Percentiles rank a stretch among this genome's conserved stretches.
Evolutionary conservation across 2,329 filamentous ascomycete genomes (phyloP).

Genomic region (Colletotrichum viniferum): DNA sequence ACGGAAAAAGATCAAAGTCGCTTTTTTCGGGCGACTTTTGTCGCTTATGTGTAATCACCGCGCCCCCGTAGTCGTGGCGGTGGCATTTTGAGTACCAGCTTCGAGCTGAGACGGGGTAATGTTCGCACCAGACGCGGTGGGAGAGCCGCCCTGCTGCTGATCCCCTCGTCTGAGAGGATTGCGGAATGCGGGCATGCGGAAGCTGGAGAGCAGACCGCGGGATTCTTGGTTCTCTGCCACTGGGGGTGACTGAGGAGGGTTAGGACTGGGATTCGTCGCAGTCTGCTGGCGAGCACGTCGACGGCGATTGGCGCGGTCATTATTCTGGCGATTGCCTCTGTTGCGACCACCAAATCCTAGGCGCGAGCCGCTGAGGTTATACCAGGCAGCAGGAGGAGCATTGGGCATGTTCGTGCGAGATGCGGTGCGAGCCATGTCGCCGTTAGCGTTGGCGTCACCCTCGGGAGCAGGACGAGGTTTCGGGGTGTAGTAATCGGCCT

Average conservation of each 20-base stretch:
- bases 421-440: conserved; percentile 39
- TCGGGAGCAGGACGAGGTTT: conserved; percentile 74
- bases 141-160: conserved; percentile 15
- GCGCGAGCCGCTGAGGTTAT: conserved; percentile 32
- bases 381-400: conserved; percentile 44
- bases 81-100: conserved; percentile 39
- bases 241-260: not conserved
- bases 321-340: conserved; percentile 8
- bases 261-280: not conserved
- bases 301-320: conserved; percentile 7
- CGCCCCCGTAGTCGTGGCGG: conserved; percentile 4
- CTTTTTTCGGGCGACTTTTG: not conserved
- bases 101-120: conserved; percentile 54
- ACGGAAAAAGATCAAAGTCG: conserved; percentile 7
- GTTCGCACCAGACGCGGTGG: conserved; percentile 29
- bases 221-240: conserved; percentile 11
- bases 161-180: conserved; percentile 25
- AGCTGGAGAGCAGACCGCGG: conserved; percentile 16
- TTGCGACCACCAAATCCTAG: conserved; percentile 17
- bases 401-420: conserved; percentile 54
- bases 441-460: conserved; percentile 35
- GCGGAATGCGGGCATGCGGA: conserved; percentile 24
- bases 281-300: conserved; percentile 9
- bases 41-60: not conserved
- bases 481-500: conserved; percentile 95